Base-by-base conservation (phyloP, 2,329 filamentous ascomycete species). In the Didymella segeticola region DNA sequence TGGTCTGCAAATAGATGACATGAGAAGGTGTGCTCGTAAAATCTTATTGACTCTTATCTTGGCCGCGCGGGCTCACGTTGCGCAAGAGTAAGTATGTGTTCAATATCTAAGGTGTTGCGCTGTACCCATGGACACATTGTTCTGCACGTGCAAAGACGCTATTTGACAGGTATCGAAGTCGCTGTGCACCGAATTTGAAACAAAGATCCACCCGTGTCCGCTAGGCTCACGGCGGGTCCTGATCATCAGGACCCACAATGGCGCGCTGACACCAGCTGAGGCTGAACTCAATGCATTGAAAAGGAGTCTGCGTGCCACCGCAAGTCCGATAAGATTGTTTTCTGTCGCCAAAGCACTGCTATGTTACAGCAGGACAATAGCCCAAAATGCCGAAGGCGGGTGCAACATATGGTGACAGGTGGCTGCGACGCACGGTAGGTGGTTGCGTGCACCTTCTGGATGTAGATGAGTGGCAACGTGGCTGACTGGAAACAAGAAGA, bases 1-100 rank as follows among this genome's bases (percentile, higher is more conserved):
- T 8, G 51, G 27, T 39, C 45, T 33, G 26, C 51, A 54, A 54
- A 54, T 54, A 54, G 51, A 43, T 48, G 14, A 22, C 39, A 4
- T 14, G n/a, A 34, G 38, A 41, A 8, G 39, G 15, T 48, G 39
- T 31, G 45, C 27, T 39, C 41, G 29, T 30, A 36, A 36, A 30
- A 22, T 36, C 38, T 29, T 38, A 33, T 30, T 27, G 26, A 33
- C 26, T 20, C 27, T 19, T 25, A 12, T 51, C 33, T 36, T 43
- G 31, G 19, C 39, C 7, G 25, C 25, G 39, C 51, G 34, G 33
- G 38, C 34, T 27, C n/a, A n/a, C n/a, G n/a, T n/a, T n/a, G n/a
- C n/a, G n/a, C n/a, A n/a, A n/a, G n/a, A n/a, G n/a, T n/a, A n/a
- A n/a, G n/a, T n/a, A n/a, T n/a, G n/a, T n/a, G n/a, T n/a, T n/a